Conservation (phyloP, 2,329 filamentous ascomycete species). For the Shiraia sp. region DNA sequence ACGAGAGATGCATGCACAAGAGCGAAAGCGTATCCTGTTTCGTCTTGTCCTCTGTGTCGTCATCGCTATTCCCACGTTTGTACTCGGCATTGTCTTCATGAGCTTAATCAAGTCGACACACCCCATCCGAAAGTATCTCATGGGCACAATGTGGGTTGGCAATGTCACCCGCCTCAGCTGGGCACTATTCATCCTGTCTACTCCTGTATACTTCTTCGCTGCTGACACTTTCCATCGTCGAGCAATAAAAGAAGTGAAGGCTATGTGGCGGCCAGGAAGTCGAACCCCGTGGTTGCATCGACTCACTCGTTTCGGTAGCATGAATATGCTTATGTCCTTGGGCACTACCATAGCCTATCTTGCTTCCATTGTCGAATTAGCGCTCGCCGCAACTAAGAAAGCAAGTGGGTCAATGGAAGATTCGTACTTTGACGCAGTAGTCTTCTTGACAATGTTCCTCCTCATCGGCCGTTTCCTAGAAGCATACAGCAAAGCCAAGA, state of each 20-base stretch:
- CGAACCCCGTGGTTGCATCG: slow-evolving; percentile 71
- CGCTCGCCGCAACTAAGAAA: slow-evolving; percentile 56
- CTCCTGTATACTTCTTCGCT: slow-evolving; percentile 83
- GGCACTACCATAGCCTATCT: slow-evolving; percentile 88
- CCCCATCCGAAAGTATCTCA: slow-evolving; percentile 65
- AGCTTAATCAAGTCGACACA: slow-evolving; percentile 69
- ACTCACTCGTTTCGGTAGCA: slow-evolving; percentile 93
- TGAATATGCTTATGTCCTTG: slow-evolving; percentile 91
- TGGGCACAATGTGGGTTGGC: slow-evolving; percentile 70
- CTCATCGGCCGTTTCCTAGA: slow-evolving; percentile 76
- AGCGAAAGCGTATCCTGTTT: slow-evolving; percentile 68
- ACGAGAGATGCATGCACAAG: slow-evolving; percentile 69
- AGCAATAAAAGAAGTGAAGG: slow-evolving; percentile 75
- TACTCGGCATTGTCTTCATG: slow-evolving; percentile 92
- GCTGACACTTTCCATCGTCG: slow-evolving; percentile 83
- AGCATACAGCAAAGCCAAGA: slow-evolving; percentile 88
- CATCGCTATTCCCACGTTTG: slow-evolving; percentile 77
- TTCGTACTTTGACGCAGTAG: slow-evolving; percentile 86
- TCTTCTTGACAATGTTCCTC: slow-evolving; percentile 88
- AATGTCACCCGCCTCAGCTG: slow-evolving; percentile 75
- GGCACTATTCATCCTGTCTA: slow-evolving; percentile 78
- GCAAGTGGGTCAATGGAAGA: slow-evolving; percentile 40
- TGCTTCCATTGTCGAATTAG: slow-evolving; percentile 76
- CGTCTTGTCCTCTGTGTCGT: slow-evolving; percentile 72
- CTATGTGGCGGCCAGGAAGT: slow-evolving; percentile 77